These are phyloP conservation scores for Fusarium acutatum DNA, from an alignment of 2,329 filamentous ascomycete genomes.

Conservation along the genomic window DNA sequence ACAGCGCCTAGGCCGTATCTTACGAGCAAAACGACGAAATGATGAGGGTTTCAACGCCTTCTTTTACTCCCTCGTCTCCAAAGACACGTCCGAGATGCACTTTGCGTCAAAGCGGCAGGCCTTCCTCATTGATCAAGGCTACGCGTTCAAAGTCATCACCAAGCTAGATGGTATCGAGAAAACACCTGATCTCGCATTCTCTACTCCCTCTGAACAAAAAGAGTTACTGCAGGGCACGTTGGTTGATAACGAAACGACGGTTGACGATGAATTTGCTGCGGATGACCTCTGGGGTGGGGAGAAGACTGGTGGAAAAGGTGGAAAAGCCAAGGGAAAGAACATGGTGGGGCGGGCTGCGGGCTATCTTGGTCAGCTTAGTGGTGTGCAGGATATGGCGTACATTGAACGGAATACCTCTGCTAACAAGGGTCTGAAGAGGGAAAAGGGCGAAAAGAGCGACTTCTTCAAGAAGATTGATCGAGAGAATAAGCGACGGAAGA, in stretches of 20 bases:
- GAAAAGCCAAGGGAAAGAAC: constrained; percentile 54
- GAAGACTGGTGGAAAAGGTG: constrained; percentile 62
- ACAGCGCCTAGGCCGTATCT: constrained; percentile 89
- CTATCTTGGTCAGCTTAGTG: constrained; percentile 85
- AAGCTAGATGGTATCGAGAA: constrained; percentile 91
- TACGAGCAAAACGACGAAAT: constrained; percentile 93
- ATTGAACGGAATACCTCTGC: constrained; percentile 75
- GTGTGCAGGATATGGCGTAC: constrained; percentile 96
- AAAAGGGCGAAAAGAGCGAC: neutral
- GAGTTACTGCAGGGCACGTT: constrained; percentile 90
- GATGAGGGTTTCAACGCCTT: constrained; percentile 99
- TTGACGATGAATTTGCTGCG: neutral
- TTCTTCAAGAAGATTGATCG: constrained; percentile 55
- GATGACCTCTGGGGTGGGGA: neutral
- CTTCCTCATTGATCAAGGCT: constrained; percentile 96
- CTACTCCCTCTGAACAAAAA: constrained; percentile 78
- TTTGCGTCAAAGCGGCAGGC: constrained; percentile 97
- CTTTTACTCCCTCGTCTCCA: constrained; percentile 97
- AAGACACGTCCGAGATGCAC: constrained; percentile 97
- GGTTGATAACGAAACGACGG: constrained; percentile 77
- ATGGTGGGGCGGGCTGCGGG: constrained; percentile 79
- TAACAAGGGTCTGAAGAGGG: constrained; percentile 27
- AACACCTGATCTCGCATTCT: constrained; percentile 81
- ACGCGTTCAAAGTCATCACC: constrained; percentile 99
- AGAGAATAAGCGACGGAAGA: constrained; percentile 44